These are phyloP conservation scores for Globisporangium solare DNA, from an alignment of 352 stramenopile genomes.

Conservation along the genomic window DNA sequence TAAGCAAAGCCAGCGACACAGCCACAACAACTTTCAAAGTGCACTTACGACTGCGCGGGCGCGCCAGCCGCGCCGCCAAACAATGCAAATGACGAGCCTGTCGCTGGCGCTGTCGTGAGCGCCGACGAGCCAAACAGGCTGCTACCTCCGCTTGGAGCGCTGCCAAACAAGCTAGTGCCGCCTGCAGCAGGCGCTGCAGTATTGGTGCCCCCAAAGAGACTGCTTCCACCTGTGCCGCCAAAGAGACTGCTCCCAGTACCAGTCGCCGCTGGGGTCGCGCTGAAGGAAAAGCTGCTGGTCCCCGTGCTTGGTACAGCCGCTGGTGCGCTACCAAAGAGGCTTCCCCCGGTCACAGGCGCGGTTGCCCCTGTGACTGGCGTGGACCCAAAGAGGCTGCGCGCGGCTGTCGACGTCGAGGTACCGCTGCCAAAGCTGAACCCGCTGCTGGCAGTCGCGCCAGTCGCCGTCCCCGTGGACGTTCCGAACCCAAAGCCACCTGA, in stretches of 20 bases:
- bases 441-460: background rate
- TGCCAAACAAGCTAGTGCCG: slow-evolving; percentile 9
- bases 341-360: background rate
- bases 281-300: slow-evolving; percentile 19
- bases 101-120: slow-evolving; percentile 1
- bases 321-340: slow-evolving; percentile 21
- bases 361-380: background rate
- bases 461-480: background rate
- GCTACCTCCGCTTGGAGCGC: background rate
- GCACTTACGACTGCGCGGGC: slow-evolving; percentile 10
- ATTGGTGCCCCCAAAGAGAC: slow-evolving; percentile 13
- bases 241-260: slow-evolving; percentile 20
- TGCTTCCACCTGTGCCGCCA: slow-evolving; percentile 14
- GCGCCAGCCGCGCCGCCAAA: slow-evolving; percentile 12
- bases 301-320: slow-evolving; percentile 8
- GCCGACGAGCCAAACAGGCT: background rate
- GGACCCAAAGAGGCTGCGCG: slow-evolving; percentile 22
- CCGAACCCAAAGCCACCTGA: slow-evolving; percentile 4
- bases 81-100: slow-evolving; percentile 16
- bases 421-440: slow-evolving; percentile 6
- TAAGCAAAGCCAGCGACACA: background rate
- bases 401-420: slow-evolving; percentile 5
- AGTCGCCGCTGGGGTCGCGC: background rate
- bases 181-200: slow-evolving; percentile 8
- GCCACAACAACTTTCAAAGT: background rate